Evolutionary conservation across 1,284 basidiomycete genomes (phyloP), one percentile per base, ranked within the genome.

Genomic region (Ganoderma resinaceum): DNA sequence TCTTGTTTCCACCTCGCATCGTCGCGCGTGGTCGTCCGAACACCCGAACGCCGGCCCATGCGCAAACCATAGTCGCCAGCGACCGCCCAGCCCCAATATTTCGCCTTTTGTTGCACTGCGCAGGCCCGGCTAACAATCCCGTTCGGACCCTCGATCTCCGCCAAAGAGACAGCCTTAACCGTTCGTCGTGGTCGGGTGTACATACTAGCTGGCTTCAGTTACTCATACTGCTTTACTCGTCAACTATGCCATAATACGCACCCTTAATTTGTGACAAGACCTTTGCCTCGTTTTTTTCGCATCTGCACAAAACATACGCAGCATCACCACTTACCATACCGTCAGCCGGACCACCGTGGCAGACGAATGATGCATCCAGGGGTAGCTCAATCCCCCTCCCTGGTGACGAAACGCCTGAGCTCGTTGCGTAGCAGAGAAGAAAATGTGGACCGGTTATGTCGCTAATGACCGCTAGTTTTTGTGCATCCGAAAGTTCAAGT

Each of bases 231-330:
- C 23, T 60, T 23, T 60, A 16, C 37, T 40, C 23, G 37, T 23
- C n/a, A 16, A 14, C 37, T 26, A 40, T 38, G 35, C 58, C 35
- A 26, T 38, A 60, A 40, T n/a, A n/a, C 23, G n/a, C 6, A 16
- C 58, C 58, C 58, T 60, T 16, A 38, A 40, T 60, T 60, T n/a
- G 16, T 23, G 12, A 40, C 58, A 40, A 40, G 58, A 38, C 37
- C n/a, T 40, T 37, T 60, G n/a, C 58, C 58, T 60, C 58, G 58
- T 60, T 60, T 60, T 40, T 38, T 23, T 46, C 58, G 58, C 58
- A 23, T 55, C 52, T 8, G 23, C 52, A 20, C 14, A 29, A 23
- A 7, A 37, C 23, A 29, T 40, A 60, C 37, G 23, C 35, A 38
- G 37, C 37, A 38, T 40, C 37, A 38, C 8, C n/a, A 59, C 18